phyloP scores from a whole-genome alignment of 345 rosid genomes.

The Lepidium sativum region DNA sequence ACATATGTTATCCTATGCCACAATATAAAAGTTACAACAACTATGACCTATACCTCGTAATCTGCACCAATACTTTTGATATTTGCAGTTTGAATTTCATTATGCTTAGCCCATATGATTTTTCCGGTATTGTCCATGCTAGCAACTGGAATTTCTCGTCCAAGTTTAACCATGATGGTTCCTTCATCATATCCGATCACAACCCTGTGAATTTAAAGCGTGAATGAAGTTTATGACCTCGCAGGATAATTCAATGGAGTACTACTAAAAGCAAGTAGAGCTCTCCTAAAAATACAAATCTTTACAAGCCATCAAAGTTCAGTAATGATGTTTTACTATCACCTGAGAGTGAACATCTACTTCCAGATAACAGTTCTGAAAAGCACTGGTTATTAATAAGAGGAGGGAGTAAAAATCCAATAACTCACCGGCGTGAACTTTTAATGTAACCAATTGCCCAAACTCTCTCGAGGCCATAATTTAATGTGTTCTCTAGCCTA shows the following conservation, averaged over 20 bases:
- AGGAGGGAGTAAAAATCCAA: not conserved
- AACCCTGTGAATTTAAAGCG: constrained; percentile 44
- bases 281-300: constrained; percentile 4
- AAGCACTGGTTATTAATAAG: not conserved
- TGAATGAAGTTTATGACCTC: not conserved
- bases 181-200: constrained; percentile 99
- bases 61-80: constrained; percentile 95
- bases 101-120: constrained; percentile 99
- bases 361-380: not conserved
- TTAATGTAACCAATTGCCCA: constrained; percentile 91
- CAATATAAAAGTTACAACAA: constrained; percentile 6
- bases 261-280: not conserved
- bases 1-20: not conserved
- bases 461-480: constrained; percentile 96
- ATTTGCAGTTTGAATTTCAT: constrained; percentile 98
- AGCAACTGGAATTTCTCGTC: constrained; percentile 96
- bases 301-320: not conserved
- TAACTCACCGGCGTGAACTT: constrained; percentile 80
- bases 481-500: constrained; percentile 68
- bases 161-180: constrained; percentile 98
- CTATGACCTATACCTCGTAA: constrained; percentile 60
- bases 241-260: not conserved
- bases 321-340: not conserved
- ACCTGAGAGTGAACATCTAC: not conserved
- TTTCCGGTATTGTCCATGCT: constrained; percentile 99